phyloP scores from a whole-genome alignment of 2,329 filamentous ascomycete genomes.

The Aspergillus sp. region DNA sequence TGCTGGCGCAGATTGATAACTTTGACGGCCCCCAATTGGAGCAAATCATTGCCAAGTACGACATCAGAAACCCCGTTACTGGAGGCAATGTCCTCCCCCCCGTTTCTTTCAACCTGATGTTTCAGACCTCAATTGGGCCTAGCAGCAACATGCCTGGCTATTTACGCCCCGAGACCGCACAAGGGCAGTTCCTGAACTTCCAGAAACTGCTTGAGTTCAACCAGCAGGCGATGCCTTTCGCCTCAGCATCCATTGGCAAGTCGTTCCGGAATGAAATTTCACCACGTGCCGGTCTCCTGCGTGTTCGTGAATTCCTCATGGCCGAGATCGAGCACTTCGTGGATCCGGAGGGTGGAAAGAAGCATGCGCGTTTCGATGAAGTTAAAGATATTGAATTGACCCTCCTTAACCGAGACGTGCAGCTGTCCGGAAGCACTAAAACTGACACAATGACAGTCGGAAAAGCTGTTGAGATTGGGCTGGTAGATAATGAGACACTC shows the following conservation, averaged over 20 bases:
- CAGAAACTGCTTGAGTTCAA: conserved; percentile 96
- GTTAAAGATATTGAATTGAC: conserved; percentile 81
- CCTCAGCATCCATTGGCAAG: conserved; percentile 94
- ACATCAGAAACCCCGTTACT: conserved; percentile 84
- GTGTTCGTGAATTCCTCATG: conserved; percentile 97
- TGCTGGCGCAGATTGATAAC: conserved; percentile 93
- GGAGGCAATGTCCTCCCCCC: conserved; percentile 75
- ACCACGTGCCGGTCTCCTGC: conserved; percentile 82
- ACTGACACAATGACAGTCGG: conserved; percentile 75
- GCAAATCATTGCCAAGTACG: conserved; percentile 83
- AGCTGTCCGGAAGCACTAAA: conserved; percentile 80
- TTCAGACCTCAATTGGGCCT: conserved; percentile 90
- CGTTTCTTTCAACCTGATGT: conserved; percentile 97
- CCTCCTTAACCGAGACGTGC: conserved; percentile 80
- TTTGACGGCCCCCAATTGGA: conserved; percentile 85
- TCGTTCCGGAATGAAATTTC: conserved; percentile 99
- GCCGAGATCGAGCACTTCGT: conserved; percentile 99
- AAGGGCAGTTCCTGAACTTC: conserved; percentile 98
- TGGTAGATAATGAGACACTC: conserved; percentile 96
- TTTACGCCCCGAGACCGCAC: conserved; percentile 89
- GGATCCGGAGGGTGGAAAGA: conserved; percentile 91
- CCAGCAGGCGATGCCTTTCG: conserved; percentile 92
- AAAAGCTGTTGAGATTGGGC: conserved; percentile 75
- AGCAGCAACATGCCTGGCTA: conserved; percentile 84
- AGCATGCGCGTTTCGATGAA: conserved; percentile 83